Evolutionary conservation across 495 filamentous ascomycete genomes (phyloP).

Genomic region (Apodospora peruviana): DNA sequence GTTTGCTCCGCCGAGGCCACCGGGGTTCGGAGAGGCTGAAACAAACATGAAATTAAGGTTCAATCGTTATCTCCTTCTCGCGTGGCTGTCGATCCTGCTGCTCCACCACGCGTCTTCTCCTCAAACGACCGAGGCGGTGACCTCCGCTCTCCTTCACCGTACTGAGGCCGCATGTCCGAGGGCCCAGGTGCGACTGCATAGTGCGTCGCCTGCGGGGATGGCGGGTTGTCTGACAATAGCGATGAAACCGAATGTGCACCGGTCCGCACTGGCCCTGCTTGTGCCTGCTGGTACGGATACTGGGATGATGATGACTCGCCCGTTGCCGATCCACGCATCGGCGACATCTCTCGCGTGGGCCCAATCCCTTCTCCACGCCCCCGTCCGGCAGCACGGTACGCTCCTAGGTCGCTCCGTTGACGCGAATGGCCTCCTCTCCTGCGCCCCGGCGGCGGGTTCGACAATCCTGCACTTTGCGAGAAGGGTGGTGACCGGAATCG

Average conservation of each 20-base stretch:
- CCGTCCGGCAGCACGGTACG: constrained; percentile 36
- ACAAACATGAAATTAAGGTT: constrained; percentile 35
- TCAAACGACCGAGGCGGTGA: constrained; percentile 21
- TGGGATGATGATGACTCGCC: constrained; percentile 14
- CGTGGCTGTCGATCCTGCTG: constrained; percentile 30
- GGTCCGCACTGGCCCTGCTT: constrained; percentile 18
- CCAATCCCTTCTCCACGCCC: constrained; percentile 31
- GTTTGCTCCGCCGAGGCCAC: not conserved
- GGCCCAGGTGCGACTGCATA: constrained; percentile 13
- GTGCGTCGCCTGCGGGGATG: constrained; percentile 25
- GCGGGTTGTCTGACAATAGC: constrained; percentile 39
- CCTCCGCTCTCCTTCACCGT: constrained; percentile 15
- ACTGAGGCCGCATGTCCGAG: constrained; percentile 22
- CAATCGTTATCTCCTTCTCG: constrained; percentile 28
- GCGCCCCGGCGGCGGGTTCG: constrained; percentile 52
- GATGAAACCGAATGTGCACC: constrained; percentile 44
- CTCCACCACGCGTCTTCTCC: constrained; percentile 25
- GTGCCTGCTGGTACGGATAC: constrained; percentile 7
- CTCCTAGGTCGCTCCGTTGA: constrained; percentile 61
- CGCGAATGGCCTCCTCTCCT: constrained; percentile 62
- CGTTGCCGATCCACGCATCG: constrained; percentile 27
- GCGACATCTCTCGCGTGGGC: constrained; percentile 36
- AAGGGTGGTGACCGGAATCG: constrained; percentile 52
- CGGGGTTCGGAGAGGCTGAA: constrained; percentile 26
- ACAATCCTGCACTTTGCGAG: constrained; percentile 50